Percentiles rank a stretch among this genome's conserved stretches.
Conservation (phyloP, 805 yeast species). For the Candida tallmaniae region DNA sequence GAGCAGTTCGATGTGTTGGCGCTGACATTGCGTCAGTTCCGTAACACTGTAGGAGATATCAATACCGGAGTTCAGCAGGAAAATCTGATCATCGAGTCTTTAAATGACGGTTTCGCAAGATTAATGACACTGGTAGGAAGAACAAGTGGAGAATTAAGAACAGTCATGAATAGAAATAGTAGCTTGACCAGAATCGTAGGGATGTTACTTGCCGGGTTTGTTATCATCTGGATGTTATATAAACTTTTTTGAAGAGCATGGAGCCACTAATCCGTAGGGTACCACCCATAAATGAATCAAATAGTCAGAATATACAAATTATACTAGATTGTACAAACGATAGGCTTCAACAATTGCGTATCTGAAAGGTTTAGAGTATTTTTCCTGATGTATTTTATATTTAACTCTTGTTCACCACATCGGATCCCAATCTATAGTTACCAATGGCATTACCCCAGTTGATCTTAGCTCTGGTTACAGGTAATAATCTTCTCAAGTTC, state of each 20-base stretch:
- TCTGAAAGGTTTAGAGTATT: too few species aligned
- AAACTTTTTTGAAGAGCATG: too few species aligned
- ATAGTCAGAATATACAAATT: too few species aligned
- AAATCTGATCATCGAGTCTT: conserved; percentile 31
- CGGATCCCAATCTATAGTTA: conserved; percentile 80
- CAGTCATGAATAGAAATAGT: conserved; percentile 38
- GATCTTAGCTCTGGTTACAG: conserved; percentile 85
- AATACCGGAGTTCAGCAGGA: conserved; percentile 39
- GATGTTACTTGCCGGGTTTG: conserved; percentile 27
- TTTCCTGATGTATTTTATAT: neutral
- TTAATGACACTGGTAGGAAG: conserved; percentile 35
- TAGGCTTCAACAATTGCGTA: too few species aligned
- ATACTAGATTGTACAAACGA: too few species aligned
- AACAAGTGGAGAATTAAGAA: conserved; percentile 37
- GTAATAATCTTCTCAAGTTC: conserved; percentile 81
- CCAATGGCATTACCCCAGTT: conserved; percentile 96
- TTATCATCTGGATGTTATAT: conserved; percentile 36
- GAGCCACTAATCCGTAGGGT: too few species aligned
- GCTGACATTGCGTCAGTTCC: conserved; percentile 37
- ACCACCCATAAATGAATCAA: too few species aligned
- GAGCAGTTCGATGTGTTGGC: conserved; percentile 41
- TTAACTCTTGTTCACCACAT: conserved; percentile 45
- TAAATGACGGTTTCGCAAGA: conserved; percentile 35
- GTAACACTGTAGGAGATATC: conserved; percentile 40
- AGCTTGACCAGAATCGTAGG: conserved; percentile 37